Evolutionary conservation across 805 yeast species (phyloP).

Genomic region (Saccharomycopsis sp.): DNA sequence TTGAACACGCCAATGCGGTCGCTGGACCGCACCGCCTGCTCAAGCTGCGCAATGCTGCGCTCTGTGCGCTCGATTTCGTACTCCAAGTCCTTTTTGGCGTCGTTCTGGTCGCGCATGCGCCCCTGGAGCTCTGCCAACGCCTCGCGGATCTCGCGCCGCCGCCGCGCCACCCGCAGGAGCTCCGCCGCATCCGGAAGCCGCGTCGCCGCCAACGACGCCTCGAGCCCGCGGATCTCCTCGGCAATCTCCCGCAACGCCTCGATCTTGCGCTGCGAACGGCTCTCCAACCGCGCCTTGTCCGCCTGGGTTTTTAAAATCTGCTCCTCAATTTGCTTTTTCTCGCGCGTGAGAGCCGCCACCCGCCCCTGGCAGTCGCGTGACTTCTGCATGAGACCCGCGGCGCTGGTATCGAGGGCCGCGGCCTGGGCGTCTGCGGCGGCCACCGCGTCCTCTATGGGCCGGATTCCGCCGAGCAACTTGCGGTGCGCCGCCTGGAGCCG

Average conservation of each 20-base stretch:
- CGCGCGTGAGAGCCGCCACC: not conserved
- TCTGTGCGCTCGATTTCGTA: constrained; percentile 30
- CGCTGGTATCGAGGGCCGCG: constrained; percentile 10
- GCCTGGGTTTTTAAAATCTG: constrained; percentile 15
- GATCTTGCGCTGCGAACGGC: constrained; percentile 16
- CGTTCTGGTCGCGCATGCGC: constrained; percentile 34
- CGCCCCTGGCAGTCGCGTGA: constrained; percentile 5
- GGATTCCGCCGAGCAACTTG: constrained; percentile 19
- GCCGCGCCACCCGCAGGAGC: constrained; percentile 19
- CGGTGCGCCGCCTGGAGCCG: constrained; percentile 23
- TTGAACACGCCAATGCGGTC: constrained; percentile 49
- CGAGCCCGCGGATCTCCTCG: constrained; percentile 25
- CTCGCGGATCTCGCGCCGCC: constrained; percentile 25
- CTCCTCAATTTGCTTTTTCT: constrained; percentile 13
- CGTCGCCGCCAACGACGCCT: constrained; percentile 25
- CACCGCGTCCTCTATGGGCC: constrained; percentile 12
- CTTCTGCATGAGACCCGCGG: constrained; percentile 4
- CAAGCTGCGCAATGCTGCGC: constrained; percentile 28
- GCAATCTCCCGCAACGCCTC: constrained; percentile 22
- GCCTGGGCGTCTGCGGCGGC: constrained; percentile 16
- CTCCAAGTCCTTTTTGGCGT: constrained; percentile 34
- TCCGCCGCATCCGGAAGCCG: constrained; percentile 23
- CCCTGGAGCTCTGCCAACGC: constrained; percentile 21
- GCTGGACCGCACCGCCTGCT: constrained; percentile 35
- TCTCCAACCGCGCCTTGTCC: constrained; percentile 17